Percentiles rank a stretch among this genome's conserved stretches.
Evolutionary conservation across 2,329 filamentous ascomycete species (phyloP).

Genomic region (Penicillium sp.): DNA sequence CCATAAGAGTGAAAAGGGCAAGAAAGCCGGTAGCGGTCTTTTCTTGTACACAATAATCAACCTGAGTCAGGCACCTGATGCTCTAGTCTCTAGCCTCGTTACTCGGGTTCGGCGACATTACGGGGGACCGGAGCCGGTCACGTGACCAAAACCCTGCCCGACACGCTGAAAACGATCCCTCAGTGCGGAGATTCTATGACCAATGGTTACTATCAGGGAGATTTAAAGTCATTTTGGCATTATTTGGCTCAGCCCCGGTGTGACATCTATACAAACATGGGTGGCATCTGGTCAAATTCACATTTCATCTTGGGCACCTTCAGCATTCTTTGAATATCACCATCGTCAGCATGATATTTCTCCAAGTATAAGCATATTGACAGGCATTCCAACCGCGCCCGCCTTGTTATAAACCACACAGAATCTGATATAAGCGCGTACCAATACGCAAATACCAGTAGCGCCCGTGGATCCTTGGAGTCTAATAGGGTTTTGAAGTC

Average conservation of each 20-base stretch:
- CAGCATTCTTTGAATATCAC: slow-evolving; percentile 9
- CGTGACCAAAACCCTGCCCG: no score
- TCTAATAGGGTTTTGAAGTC: slow-evolving; percentile 48
- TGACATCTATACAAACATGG: neutral
- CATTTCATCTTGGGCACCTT: neutral
- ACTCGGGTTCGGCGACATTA: no score
- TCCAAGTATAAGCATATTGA: slow-evolving; percentile 50
- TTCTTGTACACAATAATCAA: neutral
- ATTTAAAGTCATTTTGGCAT: neutral
- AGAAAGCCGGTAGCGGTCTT: neutral
- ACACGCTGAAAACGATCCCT: no score
- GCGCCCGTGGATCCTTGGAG: slow-evolving; percentile 52
- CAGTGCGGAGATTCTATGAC: no score
- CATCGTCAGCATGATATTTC: slow-evolving; percentile 7
- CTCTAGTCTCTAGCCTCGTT: neutral
- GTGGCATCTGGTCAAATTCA: neutral
- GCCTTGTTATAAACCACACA: slow-evolving; percentile 52
- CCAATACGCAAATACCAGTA: slow-evolving; percentile 60
- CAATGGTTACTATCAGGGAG: no score
- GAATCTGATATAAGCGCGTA: slow-evolving; percentile 49
- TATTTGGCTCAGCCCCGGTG: neutral
- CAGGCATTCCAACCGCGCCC: slow-evolving; percentile 51
- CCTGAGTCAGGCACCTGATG: neutral
- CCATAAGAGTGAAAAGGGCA: neutral
- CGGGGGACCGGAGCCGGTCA: no score